Base-by-base conservation (phyloP, 352 stramenopile species). In the Globisporangium carolinianum region DNA sequence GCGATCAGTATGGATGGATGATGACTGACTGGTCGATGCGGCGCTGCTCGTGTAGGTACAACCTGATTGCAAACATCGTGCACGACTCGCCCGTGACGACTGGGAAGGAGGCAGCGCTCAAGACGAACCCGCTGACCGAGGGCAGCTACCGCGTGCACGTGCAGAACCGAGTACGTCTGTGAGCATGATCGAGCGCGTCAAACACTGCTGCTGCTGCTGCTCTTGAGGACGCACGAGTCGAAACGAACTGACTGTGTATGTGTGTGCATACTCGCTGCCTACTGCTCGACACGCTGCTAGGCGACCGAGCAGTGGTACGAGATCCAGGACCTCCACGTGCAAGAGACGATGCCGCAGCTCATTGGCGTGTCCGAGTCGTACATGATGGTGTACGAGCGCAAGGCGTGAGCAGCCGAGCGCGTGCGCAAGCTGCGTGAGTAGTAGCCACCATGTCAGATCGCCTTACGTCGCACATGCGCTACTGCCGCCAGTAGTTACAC, bases 301-400 rank as follows among this genome's bases (percentile, higher is more conserved):
- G 92, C 86, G 32, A 96, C 87, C 5, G 89, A 97, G 50, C 93
- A 98, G 61, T 99, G 96, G 97, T 99, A 98, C 68, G 97, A 99
- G 63, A 97, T 99, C 47, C 95, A 99, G 65, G 97, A 99, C 64
- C 73, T 99, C 18, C 89, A 98, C 57, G 96, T 99, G 7, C 85
- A 96, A 56, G 92, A 99, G 70, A 99, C 94, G 9, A 98, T 98
- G 83, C 94, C 97, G 11, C 95, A 99, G 71, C 83, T 98, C 45
- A 98, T 99, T 66, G 95, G 94, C 14, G 75, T 98, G n/a, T 98
- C 88, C 41, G 96, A 98, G 60, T 91, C 86, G 51, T 96, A 96
- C 68, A 78, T 97, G 72, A 86, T 95, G 74, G 83, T 96, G 57
- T 97, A 96, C 70, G 85, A 92, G 59, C 69, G 81, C 50, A 89